A percentile compares a stretch with the other conserved stretches of the same genome.
These are phyloP conservation scores for Hippophae gyantsensis DNA, from an alignment of 306 rosid genomes.

Conservation along the genomic window DNA sequence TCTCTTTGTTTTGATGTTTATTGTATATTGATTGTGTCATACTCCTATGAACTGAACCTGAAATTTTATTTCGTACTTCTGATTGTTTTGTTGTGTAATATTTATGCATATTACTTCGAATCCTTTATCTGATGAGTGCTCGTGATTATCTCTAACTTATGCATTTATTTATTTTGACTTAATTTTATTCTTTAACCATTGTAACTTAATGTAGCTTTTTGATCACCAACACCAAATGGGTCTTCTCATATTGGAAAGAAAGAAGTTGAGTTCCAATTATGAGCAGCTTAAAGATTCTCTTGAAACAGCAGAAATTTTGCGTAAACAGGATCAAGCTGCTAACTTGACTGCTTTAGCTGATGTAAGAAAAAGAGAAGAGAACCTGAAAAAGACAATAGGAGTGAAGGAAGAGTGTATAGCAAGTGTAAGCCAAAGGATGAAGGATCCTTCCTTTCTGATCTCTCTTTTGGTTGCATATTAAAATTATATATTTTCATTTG, in stretches of 20 bases:
- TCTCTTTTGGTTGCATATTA: background rate
- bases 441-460: background rate
- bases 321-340: constrained; percentile 56
- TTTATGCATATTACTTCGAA: too few species aligned
- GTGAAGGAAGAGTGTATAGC: constrained; percentile 89
- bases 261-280: constrained; percentile 47
- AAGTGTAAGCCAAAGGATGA: constrained; percentile 57
- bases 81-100: too few species aligned
- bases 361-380: constrained; percentile 73
- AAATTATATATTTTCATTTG: background rate
- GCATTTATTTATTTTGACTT: too few species aligned
- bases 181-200: constrained; percentile 7
- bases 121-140: too few species aligned
- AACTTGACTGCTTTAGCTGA: constrained; percentile 52
- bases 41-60: too few species aligned
- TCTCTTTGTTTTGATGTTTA: too few species aligned
- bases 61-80: too few species aligned
- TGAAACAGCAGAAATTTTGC: constrained; percentile 52
- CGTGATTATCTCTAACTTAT: too few species aligned
- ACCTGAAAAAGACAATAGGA: constrained; percentile 58
- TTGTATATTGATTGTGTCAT: too few species aligned
- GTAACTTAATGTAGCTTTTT: constrained; percentile 41
- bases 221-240: constrained; percentile 98
- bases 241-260: constrained; percentile 80
- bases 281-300: constrained; percentile 52